These are phyloP conservation scores for Acer yangbiense DNA, from an alignment of 345 rosid species.

Conservation along the genomic window DNA sequence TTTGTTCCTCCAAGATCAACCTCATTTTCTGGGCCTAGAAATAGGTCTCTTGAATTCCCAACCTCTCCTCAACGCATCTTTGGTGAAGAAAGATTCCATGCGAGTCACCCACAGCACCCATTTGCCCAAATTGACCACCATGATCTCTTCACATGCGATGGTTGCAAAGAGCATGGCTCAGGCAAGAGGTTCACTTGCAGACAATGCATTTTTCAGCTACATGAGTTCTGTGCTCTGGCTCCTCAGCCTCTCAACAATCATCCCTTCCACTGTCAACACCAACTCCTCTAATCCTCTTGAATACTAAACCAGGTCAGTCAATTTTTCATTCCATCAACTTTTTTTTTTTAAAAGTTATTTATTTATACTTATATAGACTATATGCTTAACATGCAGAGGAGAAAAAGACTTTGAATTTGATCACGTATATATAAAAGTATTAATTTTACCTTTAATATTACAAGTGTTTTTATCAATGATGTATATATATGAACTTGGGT, in stretches of 20 bases:
- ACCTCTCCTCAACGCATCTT: conserved; percentile 48
- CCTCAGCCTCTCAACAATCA: conserved; percentile 54
- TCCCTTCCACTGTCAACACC: conserved; percentile 76
- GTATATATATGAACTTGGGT: no score
- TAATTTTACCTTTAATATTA: no score
- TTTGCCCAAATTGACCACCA: conserved; percentile 44
- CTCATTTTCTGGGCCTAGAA: neutral
- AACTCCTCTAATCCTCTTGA: conserved; percentile 49
- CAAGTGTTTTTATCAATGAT: no score
- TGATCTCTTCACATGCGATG: conserved; percentile 66
- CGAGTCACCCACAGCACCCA: conserved; percentile 67
- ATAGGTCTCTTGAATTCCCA: conserved; percentile 44
- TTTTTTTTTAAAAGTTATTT: no score
- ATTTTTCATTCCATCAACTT: no score
- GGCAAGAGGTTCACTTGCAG: conserved; percentile 68
- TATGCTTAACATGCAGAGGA: no score
- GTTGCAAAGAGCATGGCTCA: conserved; percentile 82
- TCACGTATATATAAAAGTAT: no score
- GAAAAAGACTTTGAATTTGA: no score
- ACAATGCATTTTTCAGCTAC: conserved; percentile 73
- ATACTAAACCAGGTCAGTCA: conserved; percentile 56
- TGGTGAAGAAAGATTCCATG: conserved; percentile 56
- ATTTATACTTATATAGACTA: no score
- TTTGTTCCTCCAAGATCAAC: neutral
- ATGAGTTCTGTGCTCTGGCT: conserved; percentile 81